Base-by-base conservation (phyloP, 352 stramenopile genomes). In the Phytophthora multivora region DNA sequence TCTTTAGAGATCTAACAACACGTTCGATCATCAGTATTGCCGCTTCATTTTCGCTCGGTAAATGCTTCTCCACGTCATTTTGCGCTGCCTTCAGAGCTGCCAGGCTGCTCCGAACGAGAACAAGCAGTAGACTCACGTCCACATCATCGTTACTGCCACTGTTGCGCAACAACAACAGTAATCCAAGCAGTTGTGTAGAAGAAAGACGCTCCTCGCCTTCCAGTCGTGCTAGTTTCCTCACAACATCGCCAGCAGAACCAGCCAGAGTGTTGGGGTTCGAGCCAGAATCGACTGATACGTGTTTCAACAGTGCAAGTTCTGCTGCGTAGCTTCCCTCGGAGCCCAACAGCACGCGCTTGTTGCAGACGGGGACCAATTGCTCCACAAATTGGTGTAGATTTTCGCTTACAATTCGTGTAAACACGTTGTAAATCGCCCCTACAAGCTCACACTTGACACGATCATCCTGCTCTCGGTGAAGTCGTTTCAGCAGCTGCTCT, bases 121-220 rank as follows among this genome's bases (percentile, higher is more conserved):
- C 25, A 16, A 48, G 31, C 26, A 73, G 39, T 16, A 78, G 33
- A 13, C 51, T 54, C 13, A 42, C 33, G 23, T 48, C 40, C 13
- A 35, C 13, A 7, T 11, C 46, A 39, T 56, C 38, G 21, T 23
- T 40, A 19, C 7, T 35, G 2, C 2, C 46, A 51, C 25, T 50
- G 33, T 21, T 73, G 8, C 65, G 73, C 50, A 71, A 62, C 36
- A 80, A 18, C n/a, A 84, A 39, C 21, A 88, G 53, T 5, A 84
- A 26, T 13, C 64, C 68, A 4, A 74, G 38, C 12, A 84, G 40
- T 18, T 88, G 79, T 1, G 40, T 39, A n/a, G 74, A 64, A 21
- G 77, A 54, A 21, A 84, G 40, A 13, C 16, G 43, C 7, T 71
- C 73, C 18, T 73, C 48, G 16, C 38, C 30, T 25, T 71, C 36